Evolutionary conservation across 2,329 filamentous ascomycete species (phyloP).

Genomic region (Aureobasidium sp.): DNA sequence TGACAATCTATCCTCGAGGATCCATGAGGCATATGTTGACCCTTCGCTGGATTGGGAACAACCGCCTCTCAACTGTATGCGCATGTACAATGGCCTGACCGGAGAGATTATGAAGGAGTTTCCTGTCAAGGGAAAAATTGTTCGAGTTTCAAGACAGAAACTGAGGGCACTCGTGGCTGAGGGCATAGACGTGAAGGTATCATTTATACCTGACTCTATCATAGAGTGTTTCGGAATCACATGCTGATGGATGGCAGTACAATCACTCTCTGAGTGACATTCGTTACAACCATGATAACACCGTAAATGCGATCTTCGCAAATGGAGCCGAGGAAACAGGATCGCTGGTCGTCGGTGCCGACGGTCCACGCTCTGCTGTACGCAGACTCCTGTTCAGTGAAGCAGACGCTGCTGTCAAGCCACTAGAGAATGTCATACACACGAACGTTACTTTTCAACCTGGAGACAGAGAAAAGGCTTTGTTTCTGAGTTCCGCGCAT

Average conservation of each 20-base stretch:
- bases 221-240: not conserved
- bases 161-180: constrained; percentile 10
- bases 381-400: constrained; percentile 18
- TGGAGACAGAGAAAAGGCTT: constrained; percentile 17
- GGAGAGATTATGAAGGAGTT: constrained; percentile 19
- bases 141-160: constrained; percentile 18
- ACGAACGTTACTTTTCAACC: constrained; percentile 19
- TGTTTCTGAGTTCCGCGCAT: constrained; percentile 18
- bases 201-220: not conserved
- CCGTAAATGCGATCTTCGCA: constrained; percentile 19
- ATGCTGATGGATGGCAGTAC: not conserved
- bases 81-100: constrained; percentile 17
- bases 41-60: constrained; percentile 17
- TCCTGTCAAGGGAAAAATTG: constrained; percentile 10
- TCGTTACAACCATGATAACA: constrained; percentile 5
- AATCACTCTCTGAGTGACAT: not conserved
- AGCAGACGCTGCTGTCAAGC: not conserved
- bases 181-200: constrained; percentile 16
- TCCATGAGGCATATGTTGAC: constrained; percentile 21
- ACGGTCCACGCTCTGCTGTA: constrained; percentile 22
- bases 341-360: constrained; percentile 22
- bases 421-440: constrained; percentile 14
- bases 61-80: constrained; percentile 17
- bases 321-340: constrained; percentile 19
- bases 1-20: constrained; percentile 14